Evolutionary conservation across 2,329 filamentous ascomycete genomes (phyloP), one percentile per base, ranked within the genome.

Genomic region (Anisogramma anomala): DNA sequence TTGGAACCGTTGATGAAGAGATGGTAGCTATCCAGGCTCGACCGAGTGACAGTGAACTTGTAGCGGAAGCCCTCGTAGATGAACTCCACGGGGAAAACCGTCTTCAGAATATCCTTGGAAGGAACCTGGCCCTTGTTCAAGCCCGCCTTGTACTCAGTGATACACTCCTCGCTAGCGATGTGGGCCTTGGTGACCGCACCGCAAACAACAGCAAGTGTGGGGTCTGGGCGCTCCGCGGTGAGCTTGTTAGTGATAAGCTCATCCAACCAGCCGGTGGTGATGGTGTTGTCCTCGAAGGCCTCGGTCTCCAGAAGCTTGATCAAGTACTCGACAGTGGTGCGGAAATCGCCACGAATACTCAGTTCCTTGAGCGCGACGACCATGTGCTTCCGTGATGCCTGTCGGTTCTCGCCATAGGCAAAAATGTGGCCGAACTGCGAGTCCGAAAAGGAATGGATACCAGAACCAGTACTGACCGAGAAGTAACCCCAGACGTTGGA

Each of bases 401-500:
- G 82, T 62, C 91, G 81, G 69, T 93, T 98, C 72, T 98, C 91
- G 47, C 91, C 91, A 55, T 96, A 98, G 39, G 91, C 93, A 63
- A 98, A 98, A 53, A 98, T 98, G 67, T 98, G 91, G 66, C 91
- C 91, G 55, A 98, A 98, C 59, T 98, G 91, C 57, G 84, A 93
- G 69, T 98, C 91, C 6, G 91, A 96, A 74, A 94, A 98, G 64
- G 86, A 95, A 77, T 98, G 91, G 51, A 98, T 98, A 64, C 88
- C 88, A 68, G 88, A 89, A 42, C 87, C 82, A 8, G 88, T 91
- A 68, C 88, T 85, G 62, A 98, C 91, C 39, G 91, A 98, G 78
- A 98, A 98, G 67, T 98, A 98, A 73, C 91, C 91, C 91, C 91
- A 98, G 42, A 96, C 91, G 53, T 98, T 98, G 49, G 91, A 96